phyloP scores from a whole-genome alignment of 2,329 filamentous ascomycete species.

The Cercospora nicotianae region DNA sequence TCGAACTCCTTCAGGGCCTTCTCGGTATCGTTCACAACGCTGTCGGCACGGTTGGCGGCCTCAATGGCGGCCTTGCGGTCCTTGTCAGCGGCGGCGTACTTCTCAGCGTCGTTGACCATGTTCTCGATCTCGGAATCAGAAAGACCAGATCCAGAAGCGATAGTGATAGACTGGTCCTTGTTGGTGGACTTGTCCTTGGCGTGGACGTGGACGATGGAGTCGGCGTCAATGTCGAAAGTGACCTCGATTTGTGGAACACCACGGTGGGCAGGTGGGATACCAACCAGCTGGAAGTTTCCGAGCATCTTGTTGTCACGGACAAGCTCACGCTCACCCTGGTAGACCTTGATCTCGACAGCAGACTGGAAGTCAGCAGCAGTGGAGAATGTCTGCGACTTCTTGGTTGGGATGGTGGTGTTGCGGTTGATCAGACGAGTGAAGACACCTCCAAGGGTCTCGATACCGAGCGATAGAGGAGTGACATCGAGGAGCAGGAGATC shows the following conservation, averaged over 20 bases:
- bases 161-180: slow-evolving; percentile 99
- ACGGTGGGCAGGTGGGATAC: slow-evolving; percentile 92
- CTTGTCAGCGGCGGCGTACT: slow-evolving; percentile 92
- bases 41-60: slow-evolving; percentile 95
- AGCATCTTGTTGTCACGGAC: slow-evolving; percentile 98
- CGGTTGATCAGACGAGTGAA: slow-evolving; percentile 98
- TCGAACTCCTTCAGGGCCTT: slow-evolving; percentile 96
- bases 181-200: slow-evolving; percentile 99
- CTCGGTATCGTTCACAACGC: slow-evolving; percentile 94
- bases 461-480: slow-evolving; percentile 93
- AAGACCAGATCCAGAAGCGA: slow-evolving; percentile 94
- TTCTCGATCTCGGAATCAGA: slow-evolving; percentile 91
- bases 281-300: slow-evolving; percentile 98
- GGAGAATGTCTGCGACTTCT: slow-evolving; percentile 98
- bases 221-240: slow-evolving; percentile 97
- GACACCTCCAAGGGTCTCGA: slow-evolving; percentile 96
- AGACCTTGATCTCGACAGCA: slow-evolving; percentile 99
- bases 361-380: slow-evolving; percentile 98
- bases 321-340: slow-evolving; percentile 99
- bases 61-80: slow-evolving; percentile 95
- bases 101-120: slow-evolving; percentile 98
- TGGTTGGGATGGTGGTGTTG: slow-evolving; percentile 98
- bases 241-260: slow-evolving; percentile 97
- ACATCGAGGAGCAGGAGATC: slow-evolving; percentile 94
- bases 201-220: slow-evolving; percentile 96